A percentile compares a stretch with the other conserved stretches of the same genome.
These are phyloP conservation scores for Chlamydomonas reinhardtii DNA, from an alignment of 163 green algal genomes.

Conservation along the genomic window DNA sequence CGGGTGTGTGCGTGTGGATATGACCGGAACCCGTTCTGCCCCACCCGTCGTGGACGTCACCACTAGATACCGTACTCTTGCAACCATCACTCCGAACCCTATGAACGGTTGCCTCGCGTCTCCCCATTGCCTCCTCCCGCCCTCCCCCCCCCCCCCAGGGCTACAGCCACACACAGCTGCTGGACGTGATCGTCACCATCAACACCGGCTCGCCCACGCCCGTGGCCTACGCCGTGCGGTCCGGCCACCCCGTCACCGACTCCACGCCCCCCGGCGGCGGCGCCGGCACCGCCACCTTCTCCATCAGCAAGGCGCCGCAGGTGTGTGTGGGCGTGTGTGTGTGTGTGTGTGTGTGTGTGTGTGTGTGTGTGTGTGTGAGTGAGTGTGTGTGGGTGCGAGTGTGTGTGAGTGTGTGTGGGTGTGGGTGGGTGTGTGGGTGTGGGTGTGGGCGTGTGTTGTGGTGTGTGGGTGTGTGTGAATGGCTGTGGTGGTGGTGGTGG, in stretches of 20 bases:
- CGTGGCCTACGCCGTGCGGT: conserved; percentile 40
- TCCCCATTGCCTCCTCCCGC: no score
- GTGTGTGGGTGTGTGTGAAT: neutral
- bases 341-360: neutral
- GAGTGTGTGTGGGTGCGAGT: neutral
- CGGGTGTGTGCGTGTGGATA: no score
- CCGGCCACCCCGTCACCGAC: neutral
- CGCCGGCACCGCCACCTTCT: conserved; percentile 9
- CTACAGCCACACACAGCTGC: conserved; percentile 27
- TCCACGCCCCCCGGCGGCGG: no score
- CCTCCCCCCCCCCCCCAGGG: conserved; percentile 35
- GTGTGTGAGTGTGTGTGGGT: no score
- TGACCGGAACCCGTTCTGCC: no score
- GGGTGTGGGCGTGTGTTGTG: neutral
- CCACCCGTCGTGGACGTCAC: no score
- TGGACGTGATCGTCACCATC: conserved; percentile 53
- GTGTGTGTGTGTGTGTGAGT: neutral
- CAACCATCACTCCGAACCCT: no score
- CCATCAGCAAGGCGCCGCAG: neutral
- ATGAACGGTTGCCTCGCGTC: no score
- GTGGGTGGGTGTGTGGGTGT: neutral
- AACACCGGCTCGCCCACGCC: conserved; percentile 49
- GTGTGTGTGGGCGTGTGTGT: neutral
- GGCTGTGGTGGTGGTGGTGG: no score
- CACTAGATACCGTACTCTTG: no score